These are phyloP conservation scores for Saturnispora mendoncae DNA, from an alignment of 805 yeast genomes.

Conservation along the genomic window DNA sequence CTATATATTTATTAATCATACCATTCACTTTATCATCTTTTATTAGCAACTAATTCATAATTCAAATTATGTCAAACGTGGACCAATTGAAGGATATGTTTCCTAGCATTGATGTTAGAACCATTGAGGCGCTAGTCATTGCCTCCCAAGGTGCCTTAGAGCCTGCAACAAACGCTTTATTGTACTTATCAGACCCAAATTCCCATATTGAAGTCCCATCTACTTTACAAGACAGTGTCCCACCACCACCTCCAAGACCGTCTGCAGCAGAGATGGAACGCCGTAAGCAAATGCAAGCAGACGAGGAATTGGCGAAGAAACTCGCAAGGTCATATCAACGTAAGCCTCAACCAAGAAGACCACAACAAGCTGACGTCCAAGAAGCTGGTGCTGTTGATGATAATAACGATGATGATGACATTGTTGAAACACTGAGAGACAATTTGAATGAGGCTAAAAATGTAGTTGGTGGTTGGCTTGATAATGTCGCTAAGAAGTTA, in stretches of 20 bases:
- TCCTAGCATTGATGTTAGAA: slow-evolving; percentile 64
- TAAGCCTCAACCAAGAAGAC: slow-evolving; percentile 2
- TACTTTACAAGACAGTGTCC: slow-evolving; percentile 7
- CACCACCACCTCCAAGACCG: slow-evolving; percentile 27
- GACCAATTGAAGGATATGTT: slow-evolving; percentile 71
- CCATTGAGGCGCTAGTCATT: slow-evolving; percentile 69
- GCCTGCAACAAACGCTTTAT: slow-evolving; percentile 80
- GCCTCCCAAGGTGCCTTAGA: slow-evolving; percentile 79
- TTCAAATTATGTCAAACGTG: slow-evolving; percentile 1
- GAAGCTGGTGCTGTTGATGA: slow-evolving; percentile 9
- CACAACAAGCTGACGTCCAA: too few relatives aligned
- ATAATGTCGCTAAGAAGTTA: slow-evolving; percentile 49
- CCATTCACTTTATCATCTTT: too few relatives aligned
- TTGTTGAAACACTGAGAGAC: slow-evolving; percentile 54
- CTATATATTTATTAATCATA: too few relatives aligned
- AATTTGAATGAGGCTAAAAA: slow-evolving; percentile 76
- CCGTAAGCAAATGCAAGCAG: slow-evolving; percentile 31
- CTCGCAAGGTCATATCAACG: slow-evolving; percentile 55
- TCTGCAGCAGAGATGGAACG: slow-evolving; percentile 27
- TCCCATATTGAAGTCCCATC: slow-evolving; percentile 44
- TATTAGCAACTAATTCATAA: too few relatives aligned
- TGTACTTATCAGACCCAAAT: slow-evolving; percentile 69
- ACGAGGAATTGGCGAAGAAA: slow-evolving; percentile 74
- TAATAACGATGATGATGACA: slow-evolving; percentile 30
- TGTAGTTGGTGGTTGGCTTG: slow-evolving; percentile 72